phyloP scores from a whole-genome alignment of 2,329 filamentous ascomycete species.

The Cercospora sojina region DNA sequence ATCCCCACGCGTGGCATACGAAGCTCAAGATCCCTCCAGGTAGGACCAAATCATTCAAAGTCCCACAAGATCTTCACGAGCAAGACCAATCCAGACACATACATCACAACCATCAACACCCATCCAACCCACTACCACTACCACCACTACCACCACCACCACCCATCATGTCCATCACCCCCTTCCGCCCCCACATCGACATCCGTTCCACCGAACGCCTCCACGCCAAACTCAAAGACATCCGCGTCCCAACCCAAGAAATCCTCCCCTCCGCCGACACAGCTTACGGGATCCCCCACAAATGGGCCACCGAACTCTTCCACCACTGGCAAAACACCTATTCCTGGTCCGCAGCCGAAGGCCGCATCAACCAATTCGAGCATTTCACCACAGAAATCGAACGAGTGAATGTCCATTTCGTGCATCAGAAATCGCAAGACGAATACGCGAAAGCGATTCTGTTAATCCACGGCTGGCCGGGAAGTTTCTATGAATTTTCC shows the following conservation, averaged over 20 bases:
- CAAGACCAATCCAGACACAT: background rate
- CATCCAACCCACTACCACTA: background rate
- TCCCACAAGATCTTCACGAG: background rate
- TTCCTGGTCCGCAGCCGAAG: slow-evolving; percentile 38
- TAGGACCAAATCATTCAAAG: background rate
- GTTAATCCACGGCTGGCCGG: slow-evolving; percentile 49
- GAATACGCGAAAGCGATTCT: slow-evolving; percentile 45
- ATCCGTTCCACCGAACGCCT: slow-evolving; percentile 40
- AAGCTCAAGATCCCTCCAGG: background rate
- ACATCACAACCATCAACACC: background rate
- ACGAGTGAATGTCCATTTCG: slow-evolving; percentile 41
- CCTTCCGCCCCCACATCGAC: slow-evolving; percentile 40
- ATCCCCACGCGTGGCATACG: background rate
- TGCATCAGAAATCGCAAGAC: slow-evolving; percentile 39
- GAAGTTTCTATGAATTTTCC: slow-evolving; percentile 48
- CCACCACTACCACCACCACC: background rate
- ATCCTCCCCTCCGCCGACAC: slow-evolving; percentile 40
- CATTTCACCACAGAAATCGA: slow-evolving; percentile 42
- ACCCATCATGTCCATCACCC: slow-evolving; percentile 27
- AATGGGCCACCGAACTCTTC: slow-evolving; percentile 40
- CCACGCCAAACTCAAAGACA: slow-evolving; percentile 40
- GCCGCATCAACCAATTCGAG: slow-evolving; percentile 35
- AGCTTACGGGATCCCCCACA: slow-evolving; percentile 38
- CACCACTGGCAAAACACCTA: slow-evolving; percentile 39
- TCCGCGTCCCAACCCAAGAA: slow-evolving; percentile 36